Base-by-base conservation (phyloP, 257 asterid species). In the Salvia miltiorrhiza region DNA sequence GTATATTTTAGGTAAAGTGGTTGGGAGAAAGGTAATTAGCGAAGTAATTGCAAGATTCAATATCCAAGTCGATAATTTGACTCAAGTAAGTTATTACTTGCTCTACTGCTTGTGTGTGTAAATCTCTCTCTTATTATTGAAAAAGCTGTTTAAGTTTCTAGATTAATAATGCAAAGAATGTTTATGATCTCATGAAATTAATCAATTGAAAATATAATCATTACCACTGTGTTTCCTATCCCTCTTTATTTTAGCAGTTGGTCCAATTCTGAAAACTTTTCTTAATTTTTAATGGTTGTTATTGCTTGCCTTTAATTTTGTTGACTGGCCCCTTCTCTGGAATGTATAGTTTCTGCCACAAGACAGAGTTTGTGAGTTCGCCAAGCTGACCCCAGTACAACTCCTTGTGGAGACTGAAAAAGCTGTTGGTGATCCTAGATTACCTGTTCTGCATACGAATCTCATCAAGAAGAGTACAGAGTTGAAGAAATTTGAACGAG, bases 361-460 rank as follows among this genome's bases (percentile, higher is more conserved):
- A 83, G 99, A 90, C 82, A 80, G 99, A 77, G 99, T 93, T 55
- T 90, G 99, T 76, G 99, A 93, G 79, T 93, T 93, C 84, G 99
- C 99, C 3, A 93, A 88, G 91, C 79, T 93, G 79, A 87, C 91
- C 79, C 99, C 97, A 13, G 82, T 93, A 72, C 96, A 89, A 83
- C 96, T 93, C 26, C 96, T 93, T 44, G 93, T 86, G 73, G 99
- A 93, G 82, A 93, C 99, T 65, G 97, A 93, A 79, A 93, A 90
- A 59, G 99, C 97, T 63, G 95, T 90, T 57, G 97, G 99, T 48
- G 99, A 93, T 81, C 96, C 97, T 47, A 84, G 50, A 53, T 76
- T 93, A 56, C 96, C 96, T 5, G 74, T 87, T 68, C 90, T 77
- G 76, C 99, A 93, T 72, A 74, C 50, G 30, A 65, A 77, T 57